Evolutionary conservation across 1,284 basidiomycete genomes (phyloP), one percentile per base, ranked within the genome.

Genomic region (Xerocomus amazonicus): DNA sequence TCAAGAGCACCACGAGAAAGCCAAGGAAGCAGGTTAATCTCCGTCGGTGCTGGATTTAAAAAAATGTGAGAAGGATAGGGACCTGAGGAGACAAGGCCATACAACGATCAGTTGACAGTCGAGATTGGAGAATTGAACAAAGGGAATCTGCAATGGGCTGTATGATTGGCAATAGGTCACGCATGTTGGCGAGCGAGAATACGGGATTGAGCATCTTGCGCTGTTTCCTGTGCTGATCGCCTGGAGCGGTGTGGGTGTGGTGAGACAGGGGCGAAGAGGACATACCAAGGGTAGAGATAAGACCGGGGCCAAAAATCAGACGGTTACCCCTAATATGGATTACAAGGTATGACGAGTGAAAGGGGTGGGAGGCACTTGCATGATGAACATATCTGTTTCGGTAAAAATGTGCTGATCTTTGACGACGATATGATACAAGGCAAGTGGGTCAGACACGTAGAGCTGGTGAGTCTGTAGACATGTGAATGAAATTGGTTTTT

Each of bases 351-450:
- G 48, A 14, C 39, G 6, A 40, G 38, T 19, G 32, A 9, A 19
- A 19, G 32, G 13, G 2, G 19, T 4, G 19, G 19, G 23, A 41
- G 23, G 9, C n/a, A 63, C 72, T 33, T 46, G 79, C 79, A 73
- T 70, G 34, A 74, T 70, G 56, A 78, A 78, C 36, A 77, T 74
- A 19, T 70, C 59, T 0, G 76, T 76, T 54, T 78, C 78, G 43
- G 78, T 77, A 44, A 75, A 79, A 8, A 73, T 64, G 50, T 77
- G 70, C 54, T 75, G 72, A 35, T 78, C 78, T 53, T 74, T 78
- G 17, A 73, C 52, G 6, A 77, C 56, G 31, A 79, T 74, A 42
- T 69, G 69, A 41, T 76, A 70, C 9, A 80, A 59, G 3, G 76
- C 74, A 9, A 62, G 66, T 5, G 78, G 76, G 53, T 79, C 77